Conservation (phyloP, 2,329 filamentous ascomycete species). For the Dactylellina parvicollis region DNA sequence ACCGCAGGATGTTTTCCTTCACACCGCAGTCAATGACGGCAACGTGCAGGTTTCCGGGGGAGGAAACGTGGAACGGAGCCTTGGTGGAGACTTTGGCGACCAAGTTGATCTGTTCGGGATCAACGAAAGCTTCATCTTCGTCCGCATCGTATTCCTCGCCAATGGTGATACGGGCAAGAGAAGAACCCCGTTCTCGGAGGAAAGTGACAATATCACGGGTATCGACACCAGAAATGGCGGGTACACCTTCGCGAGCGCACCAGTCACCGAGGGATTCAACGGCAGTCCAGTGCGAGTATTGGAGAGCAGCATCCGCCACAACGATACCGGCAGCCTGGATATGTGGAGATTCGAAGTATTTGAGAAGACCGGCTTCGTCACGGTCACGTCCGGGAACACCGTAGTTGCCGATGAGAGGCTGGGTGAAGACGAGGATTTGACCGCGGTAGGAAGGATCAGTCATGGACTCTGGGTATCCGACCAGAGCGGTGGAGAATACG, state of each 20-base stretch:
- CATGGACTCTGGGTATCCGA: conserved; percentile 96
- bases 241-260: conserved; percentile 95
- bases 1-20: conserved; percentile 99
- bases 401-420: conserved; percentile 98
- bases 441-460: conserved; percentile 88
- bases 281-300: conserved; percentile 98
- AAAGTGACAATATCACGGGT: conserved; percentile 96
- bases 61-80: conserved; percentile 93
- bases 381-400: conserved; percentile 87
- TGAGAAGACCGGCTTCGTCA: conserved; percentile 88
- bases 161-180: conserved; percentile 90
- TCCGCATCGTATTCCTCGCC: conserved; percentile 98
- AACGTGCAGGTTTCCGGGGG: conserved; percentile 85
- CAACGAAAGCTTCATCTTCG: conserved; percentile 94
- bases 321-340: conserved; percentile 96
- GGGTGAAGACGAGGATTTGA: conserved; percentile 98
- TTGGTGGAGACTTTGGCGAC: conserved; percentile 98
- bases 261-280: conserved; percentile 92
- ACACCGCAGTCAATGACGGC: conserved; percentile 97
- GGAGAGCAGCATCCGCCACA: conserved; percentile 89
- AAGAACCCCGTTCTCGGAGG: conserved; percentile 95
- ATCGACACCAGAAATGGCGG: conserved; percentile 95
- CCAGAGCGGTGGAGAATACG: conserved; percentile 96
- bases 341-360: conserved; percentile 98
- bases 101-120: conserved; percentile 95